Percentiles rank a stretch among this genome's conserved stretches.
These are phyloP conservation scores for Populus hybrid DNA, from an alignment of 441 rosid species.

Conservation along the genomic window DNA sequence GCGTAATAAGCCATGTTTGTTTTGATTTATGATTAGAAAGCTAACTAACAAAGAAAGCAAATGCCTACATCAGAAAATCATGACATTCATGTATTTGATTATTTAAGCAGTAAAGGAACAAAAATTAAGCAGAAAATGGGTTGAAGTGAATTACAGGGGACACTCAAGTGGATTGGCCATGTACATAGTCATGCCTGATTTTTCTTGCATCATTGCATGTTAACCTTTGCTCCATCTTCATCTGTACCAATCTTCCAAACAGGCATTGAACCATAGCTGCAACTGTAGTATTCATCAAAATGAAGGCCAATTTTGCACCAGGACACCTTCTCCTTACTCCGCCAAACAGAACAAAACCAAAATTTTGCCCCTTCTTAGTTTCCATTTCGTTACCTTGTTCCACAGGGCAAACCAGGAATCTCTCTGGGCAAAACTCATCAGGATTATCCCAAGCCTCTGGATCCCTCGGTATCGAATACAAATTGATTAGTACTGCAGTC, in stretches of 20 bases:
- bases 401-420: conserved; percentile 21
- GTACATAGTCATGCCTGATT: neutral
- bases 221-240: neutral
- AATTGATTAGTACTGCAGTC: conserved; percentile 29
- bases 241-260: neutral
- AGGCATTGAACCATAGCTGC: conserved; percentile 18
- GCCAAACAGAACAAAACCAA: conserved; percentile 31
- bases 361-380: neutral
- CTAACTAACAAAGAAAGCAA: too few relatives aligned
- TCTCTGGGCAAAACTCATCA: conserved; percentile 29
- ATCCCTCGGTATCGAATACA: conserved; percentile 42
- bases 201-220: neutral
- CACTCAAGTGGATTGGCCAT: neutral
- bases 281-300: conserved; percentile 1
- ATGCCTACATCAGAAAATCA: too few relatives aligned
- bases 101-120: too few relatives aligned
- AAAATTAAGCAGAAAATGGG: neutral
- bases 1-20: too few relatives aligned
- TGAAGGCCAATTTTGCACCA: conserved; percentile 26
- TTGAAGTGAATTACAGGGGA: conserved; percentile 13
- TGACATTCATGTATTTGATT: too few relatives aligned
- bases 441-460: conserved; percentile 36
- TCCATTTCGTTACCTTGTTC: neutral
- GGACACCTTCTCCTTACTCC: conserved; percentile 39
- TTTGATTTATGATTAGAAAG: too few relatives aligned